phyloP scores from a whole-genome alignment of 1,139 yeast species.

The Magnusiomyces paraingens region DNA sequence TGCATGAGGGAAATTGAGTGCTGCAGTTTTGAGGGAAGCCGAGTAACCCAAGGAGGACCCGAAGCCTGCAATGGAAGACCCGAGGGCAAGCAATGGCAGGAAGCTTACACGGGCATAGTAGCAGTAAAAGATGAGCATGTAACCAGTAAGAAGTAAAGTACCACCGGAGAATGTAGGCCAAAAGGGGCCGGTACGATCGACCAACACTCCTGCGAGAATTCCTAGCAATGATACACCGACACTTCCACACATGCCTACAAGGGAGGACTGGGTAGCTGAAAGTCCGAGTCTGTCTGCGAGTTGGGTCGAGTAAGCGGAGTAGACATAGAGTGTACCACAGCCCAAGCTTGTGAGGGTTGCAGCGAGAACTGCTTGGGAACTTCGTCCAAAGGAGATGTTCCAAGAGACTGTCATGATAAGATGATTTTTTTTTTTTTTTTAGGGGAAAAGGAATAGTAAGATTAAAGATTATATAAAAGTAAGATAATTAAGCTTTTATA shows the following conservation, averaged over 20 bases:
- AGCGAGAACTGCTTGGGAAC: neutral
- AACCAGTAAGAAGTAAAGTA: constrained; percentile 24
- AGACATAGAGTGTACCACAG: constrained; percentile 53
- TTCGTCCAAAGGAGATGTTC: no score
- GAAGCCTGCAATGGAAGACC: constrained; percentile 28
- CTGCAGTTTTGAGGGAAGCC: constrained; percentile 32
- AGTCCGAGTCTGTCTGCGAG: constrained; percentile 46
- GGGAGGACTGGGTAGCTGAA: constrained; percentile 48
- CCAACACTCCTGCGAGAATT: constrained; percentile 51
- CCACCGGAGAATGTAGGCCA: constrained; percentile 37
- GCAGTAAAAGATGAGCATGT: constrained; percentile 22
- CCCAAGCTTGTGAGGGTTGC: constrained; percentile 31
- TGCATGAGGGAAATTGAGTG: constrained; percentile 31
- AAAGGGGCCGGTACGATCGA: constrained; percentile 47
- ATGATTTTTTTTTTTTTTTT: no score
- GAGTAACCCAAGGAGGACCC: constrained; percentile 32
- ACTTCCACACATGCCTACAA: constrained; percentile 50
- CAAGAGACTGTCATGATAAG: no score
- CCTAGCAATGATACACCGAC: constrained; percentile 53
- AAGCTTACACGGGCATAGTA: constrained; percentile 20
- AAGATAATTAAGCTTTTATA: no score
- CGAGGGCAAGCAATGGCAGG: constrained; percentile 25
- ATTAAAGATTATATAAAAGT: no score
- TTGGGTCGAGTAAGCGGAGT: constrained; percentile 57
- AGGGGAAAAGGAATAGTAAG: no score